Conservation (phyloP, 2,329 filamentous ascomycete species). For the Xylariaceae sp. region DNA sequence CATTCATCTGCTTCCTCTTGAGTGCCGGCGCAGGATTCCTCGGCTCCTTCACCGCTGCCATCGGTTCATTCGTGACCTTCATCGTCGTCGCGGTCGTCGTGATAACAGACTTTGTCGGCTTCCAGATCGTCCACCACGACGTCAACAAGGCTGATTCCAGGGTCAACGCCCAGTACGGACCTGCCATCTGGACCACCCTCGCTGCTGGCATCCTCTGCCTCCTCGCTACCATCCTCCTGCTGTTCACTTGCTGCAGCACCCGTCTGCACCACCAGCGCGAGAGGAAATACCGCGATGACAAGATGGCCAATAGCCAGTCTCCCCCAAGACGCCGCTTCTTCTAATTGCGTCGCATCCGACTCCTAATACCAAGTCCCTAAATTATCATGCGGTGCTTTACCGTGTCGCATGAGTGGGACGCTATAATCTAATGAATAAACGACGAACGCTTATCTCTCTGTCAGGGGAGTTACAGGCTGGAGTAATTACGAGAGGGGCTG, state of each 20-base stretch:
- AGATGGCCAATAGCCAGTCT: not conserved
- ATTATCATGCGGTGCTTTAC: too few species aligned
- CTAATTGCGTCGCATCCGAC: not conserved
- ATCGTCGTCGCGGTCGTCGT: slow-evolving; percentile 40
- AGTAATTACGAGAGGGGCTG: too few species aligned
- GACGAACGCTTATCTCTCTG: too few species aligned
- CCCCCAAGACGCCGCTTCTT: slow-evolving; percentile 6
- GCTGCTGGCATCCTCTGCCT: slow-evolving; percentile 52
- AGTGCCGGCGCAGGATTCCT: slow-evolving; percentile 40
- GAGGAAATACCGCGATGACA: slow-evolving; percentile 14
- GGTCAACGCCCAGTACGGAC: slow-evolving; percentile 44
- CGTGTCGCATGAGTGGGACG: too few species aligned
- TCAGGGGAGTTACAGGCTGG: too few species aligned
- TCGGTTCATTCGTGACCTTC: slow-evolving; percentile 38
- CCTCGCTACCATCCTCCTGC: slow-evolving; percentile 52
- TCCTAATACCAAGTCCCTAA: not conserved
- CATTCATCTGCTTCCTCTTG: slow-evolving; percentile 44
- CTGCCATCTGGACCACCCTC: slow-evolving; percentile 57
- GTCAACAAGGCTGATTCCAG: slow-evolving; percentile 20
- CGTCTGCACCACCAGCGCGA: slow-evolving; percentile 39
- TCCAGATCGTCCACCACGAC: slow-evolving; percentile 32
- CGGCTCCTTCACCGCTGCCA: slow-evolving; percentile 37
- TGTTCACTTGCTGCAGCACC: slow-evolving; percentile 58
- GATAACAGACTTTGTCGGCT: slow-evolving; percentile 41
- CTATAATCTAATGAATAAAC: too few species aligned